These are phyloP conservation scores for Aureobasidium leucospermi DNA, from an alignment of 2,329 filamentous ascomycete genomes.

Conservation along the genomic window DNA sequence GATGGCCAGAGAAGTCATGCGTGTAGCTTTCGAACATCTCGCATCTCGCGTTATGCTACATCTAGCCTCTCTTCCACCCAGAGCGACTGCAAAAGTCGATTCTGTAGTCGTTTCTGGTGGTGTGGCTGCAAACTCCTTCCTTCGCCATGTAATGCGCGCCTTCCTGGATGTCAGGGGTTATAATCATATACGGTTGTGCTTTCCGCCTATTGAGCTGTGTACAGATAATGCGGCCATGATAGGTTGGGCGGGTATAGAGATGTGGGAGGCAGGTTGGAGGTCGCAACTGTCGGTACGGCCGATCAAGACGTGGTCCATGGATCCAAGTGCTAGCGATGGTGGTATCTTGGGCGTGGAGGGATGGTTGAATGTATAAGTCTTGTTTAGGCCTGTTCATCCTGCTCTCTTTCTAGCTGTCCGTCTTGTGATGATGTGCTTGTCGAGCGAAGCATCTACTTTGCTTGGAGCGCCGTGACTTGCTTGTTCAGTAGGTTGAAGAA, in stretches of 20 bases:
- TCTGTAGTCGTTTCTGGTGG: constrained; percentile 82
- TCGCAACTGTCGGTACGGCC: constrained; percentile 55
- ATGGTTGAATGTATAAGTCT: constrained; percentile 1
- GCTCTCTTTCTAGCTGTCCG: neutral
- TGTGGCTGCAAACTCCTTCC: constrained; percentile 76
- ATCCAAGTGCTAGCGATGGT: constrained; percentile 51
- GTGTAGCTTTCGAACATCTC: constrained; percentile 80
- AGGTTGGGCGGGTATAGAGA: constrained; percentile 86
- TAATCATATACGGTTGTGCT: constrained; percentile 53
- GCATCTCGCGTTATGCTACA: constrained; percentile 62
- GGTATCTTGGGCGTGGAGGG: constrained; percentile 56
- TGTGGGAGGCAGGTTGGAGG: constrained; percentile 72
- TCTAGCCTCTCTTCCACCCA: constrained; percentile 16
- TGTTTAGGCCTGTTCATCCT: neutral
- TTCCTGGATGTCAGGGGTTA: constrained; percentile 63
- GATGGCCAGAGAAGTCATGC: constrained; percentile 69
- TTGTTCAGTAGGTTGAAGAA: constrained; percentile 41
- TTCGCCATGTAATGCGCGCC: constrained; percentile 55
- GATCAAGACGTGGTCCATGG: constrained; percentile 67
- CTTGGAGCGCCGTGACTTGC: constrained; percentile 35
- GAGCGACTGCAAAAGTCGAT: constrained; percentile 29
- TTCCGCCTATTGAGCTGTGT: constrained; percentile 71
- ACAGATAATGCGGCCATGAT: constrained; percentile 99
- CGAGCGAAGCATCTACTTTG: neutral
- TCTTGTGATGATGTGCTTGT: neutral